phyloP scores from a whole-genome alignment of 2,329 filamentous ascomycete species.

The Pseudocercospora ulei region DNA sequence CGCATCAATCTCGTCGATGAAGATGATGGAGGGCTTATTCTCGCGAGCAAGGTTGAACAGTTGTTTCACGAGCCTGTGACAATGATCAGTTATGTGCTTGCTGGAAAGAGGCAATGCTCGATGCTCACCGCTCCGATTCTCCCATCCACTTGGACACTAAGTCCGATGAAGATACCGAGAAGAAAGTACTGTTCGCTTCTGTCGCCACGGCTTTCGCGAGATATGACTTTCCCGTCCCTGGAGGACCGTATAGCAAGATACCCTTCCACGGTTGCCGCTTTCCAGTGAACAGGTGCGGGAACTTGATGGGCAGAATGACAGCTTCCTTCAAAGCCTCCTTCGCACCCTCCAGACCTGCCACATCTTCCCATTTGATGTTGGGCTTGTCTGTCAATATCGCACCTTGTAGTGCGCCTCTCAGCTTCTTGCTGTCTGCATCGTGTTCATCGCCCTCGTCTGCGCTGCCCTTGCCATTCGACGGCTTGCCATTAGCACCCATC shows the following conservation, averaged over 20 bases:
- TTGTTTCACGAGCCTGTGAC: conserved; percentile 74
- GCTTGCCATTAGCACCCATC: conserved; percentile 62
- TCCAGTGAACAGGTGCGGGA: conserved; percentile 88
- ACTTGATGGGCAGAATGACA: conserved; percentile 95
- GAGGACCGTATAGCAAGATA: conserved; percentile 89
- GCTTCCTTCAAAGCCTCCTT: conserved; percentile 98
- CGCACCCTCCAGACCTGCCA: conserved; percentile 82
- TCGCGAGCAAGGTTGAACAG: conserved; percentile 97
- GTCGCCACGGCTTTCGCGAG: conserved; percentile 95
- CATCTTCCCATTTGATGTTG: conserved; percentile 96
- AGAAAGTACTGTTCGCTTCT: conserved; percentile 97
- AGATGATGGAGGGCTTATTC: conserved; percentile 96
- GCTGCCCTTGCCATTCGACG: conserved; percentile 52
- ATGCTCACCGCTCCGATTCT: conserved; percentile 78
- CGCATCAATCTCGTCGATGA: conserved; percentile 96
- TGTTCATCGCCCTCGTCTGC: conserved; percentile 54
- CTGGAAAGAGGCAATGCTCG: too few relatives aligned
- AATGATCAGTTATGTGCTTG: too few relatives aligned
- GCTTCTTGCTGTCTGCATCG: conserved; percentile 90
- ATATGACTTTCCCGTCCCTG: conserved; percentile 95
- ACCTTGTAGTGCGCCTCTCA: conserved; percentile 78
- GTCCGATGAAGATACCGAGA: conserved; percentile 95
- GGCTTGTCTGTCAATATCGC: conserved; percentile 92
- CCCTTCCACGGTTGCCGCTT: conserved; percentile 98
- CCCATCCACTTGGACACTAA: conserved; percentile 99